phyloP scores from a whole-genome alignment of 2,329 filamentous ascomycete species.

The Ophiosphaerella herpotricha region DNA sequence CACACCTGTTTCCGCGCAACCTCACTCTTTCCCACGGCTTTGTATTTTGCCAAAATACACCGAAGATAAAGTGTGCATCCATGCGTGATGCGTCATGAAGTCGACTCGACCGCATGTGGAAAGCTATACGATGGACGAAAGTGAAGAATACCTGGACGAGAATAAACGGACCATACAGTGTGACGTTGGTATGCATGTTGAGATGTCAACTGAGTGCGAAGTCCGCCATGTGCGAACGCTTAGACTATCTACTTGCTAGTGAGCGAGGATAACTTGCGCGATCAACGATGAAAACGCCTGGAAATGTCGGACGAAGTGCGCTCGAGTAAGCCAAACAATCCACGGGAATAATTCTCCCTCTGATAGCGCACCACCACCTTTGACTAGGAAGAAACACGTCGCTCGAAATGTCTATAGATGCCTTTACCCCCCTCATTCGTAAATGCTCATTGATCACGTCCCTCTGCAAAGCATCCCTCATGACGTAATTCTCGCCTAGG shows the following conservation, averaged over 20 bases:
- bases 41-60: background rate
- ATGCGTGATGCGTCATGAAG: background rate
- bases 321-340: slow-evolving; percentile 13
- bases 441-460: slow-evolving; percentile 26
- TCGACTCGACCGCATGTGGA: background rate
- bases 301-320: slow-evolving; percentile 31
- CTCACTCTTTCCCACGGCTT: background rate
- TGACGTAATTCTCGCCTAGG: slow-evolving; percentile 3
- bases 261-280: slow-evolving; percentile 13
- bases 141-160: background rate
- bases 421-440: slow-evolving; percentile 22
- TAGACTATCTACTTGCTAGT: slow-evolving; percentile 32
- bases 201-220: background rate
- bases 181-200: background rate
- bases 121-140: background rate
- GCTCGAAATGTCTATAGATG: slow-evolving; percentile 44
- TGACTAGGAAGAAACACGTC: slow-evolving; percentile 3
- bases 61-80: background rate
- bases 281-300: slow-evolving; percentile 33
- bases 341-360: slow-evolving; percentile 11
- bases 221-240: background rate
- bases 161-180: background rate
- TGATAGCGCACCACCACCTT: background rate
- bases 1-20: no score
- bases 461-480: slow-evolving; percentile 6